Conservation (phyloP, 352 stramenopile genomes). For the Poterioochromonas sp. region DNA sequence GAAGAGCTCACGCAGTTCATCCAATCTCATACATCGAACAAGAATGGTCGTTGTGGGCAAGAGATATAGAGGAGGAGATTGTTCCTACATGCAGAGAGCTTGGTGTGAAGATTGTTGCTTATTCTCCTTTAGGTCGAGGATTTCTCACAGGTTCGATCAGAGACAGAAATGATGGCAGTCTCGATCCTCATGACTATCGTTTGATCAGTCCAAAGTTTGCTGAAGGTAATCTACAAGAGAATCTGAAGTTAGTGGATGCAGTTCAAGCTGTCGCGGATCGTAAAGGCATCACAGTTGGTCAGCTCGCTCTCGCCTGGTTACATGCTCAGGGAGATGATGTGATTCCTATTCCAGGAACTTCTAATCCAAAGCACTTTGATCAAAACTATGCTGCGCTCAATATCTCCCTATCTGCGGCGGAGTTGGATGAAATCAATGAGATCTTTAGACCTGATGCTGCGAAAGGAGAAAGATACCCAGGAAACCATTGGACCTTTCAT, state of each 20-base stretch:
- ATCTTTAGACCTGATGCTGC: neutral
- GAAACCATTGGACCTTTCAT: conserved; percentile 20
- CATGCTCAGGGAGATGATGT: conserved; percentile 21
- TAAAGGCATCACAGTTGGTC: conserved; percentile 6
- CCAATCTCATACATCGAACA: conserved; percentile 26
- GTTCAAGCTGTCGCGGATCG: conserved; percentile 15
- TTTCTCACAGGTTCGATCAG: conserved; percentile 4
- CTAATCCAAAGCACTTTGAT: neutral
- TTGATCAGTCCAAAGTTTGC: neutral
- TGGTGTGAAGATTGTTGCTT: conserved; percentile 26
- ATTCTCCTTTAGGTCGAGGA: conserved; percentile 20
- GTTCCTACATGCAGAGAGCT: conserved; percentile 13
- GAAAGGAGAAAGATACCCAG: neutral
- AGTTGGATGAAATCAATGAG: neutral
- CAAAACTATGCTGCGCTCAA: neutral
- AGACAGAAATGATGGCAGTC: neutral
- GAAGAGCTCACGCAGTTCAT: neutral
- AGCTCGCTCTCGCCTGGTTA: conserved; percentile 23
- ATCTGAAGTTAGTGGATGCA: neutral
- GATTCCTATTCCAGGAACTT: conserved; percentile 25
- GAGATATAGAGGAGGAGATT: conserved; percentile 25
- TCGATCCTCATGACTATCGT: neutral
- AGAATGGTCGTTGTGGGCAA: conserved; percentile 22
- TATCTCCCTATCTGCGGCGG: neutral
- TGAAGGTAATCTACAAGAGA: conserved; percentile 1